phyloP scores from a whole-genome alignment of 208 protist genomes.

The Leishmania tropica region DNA sequence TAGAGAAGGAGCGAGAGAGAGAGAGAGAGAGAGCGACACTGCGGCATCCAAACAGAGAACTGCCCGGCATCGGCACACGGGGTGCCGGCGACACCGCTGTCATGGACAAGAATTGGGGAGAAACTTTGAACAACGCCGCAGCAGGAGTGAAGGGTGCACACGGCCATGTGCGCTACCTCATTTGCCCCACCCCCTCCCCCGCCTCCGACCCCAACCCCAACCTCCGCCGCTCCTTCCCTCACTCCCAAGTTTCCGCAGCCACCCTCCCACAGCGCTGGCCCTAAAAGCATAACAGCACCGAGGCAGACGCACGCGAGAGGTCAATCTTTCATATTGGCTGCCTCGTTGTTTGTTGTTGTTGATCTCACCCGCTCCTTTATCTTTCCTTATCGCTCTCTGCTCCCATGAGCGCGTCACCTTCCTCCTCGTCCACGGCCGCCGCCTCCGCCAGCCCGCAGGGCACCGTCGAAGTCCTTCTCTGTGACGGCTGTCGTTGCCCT shows the following conservation, averaged over 20 bases:
- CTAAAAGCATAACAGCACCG: neutral
- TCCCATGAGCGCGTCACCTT: neutral
- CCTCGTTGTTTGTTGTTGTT: neutral
- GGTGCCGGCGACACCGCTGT: no score
- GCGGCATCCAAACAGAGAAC: no score
- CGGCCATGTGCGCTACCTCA: neutral
- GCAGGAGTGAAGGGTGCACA: neutral
- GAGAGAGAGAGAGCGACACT: no score
- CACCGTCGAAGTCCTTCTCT: conserved; percentile 50
- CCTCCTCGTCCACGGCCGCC: neutral
- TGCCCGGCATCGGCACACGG: no score
- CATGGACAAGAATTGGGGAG: neutral
- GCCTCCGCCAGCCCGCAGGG: neutral
- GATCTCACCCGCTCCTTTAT: no score
- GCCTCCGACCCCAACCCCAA: no score
- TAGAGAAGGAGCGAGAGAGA: no score
- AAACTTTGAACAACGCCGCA: neutral
- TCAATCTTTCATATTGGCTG: neutral
- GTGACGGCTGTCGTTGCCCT: conserved; percentile 49
- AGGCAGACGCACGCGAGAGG: neutral
- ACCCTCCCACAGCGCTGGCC: neutral
- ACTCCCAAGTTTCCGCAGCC: neutral
- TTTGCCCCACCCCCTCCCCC: neutral
- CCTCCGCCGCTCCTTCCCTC: neutral
- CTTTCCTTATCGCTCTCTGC: neutral